phyloP scores from a whole-genome alignment of 2,329 filamentous ascomycete species.

The Simplicillium aogashimaense region DNA sequence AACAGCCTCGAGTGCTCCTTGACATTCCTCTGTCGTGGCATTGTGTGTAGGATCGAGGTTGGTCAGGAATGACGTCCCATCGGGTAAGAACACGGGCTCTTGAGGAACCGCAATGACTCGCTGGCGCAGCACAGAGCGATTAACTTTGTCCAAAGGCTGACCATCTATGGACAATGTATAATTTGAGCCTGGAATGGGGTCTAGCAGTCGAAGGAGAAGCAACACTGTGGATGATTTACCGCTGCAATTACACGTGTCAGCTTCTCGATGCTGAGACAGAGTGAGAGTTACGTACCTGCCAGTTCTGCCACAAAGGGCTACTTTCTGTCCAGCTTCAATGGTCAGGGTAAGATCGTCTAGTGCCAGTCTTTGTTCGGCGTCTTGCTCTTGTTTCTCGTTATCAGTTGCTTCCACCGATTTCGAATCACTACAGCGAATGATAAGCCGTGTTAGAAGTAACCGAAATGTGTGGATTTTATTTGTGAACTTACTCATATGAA shows the following conservation, averaged over 20 bases:
- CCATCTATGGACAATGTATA: slow-evolving; percentile 33
- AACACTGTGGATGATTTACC: slow-evolving; percentile 34
- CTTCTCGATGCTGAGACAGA: slow-evolving; percentile 22
- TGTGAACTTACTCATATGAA: slow-evolving; percentile 15
- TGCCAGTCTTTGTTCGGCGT: slow-evolving; percentile 10
- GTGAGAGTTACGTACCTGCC: not conserved
- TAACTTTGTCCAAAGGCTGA: slow-evolving; percentile 22
- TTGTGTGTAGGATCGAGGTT: slow-evolving; percentile 31
- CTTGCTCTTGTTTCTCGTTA: not conserved
- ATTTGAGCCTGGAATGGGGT: slow-evolving; percentile 19
- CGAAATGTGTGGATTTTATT: not conserved
- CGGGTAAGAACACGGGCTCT: slow-evolving; percentile 41
- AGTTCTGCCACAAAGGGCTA: slow-evolving; percentile 26
- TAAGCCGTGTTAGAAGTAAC: not conserved
- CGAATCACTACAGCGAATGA: too few species aligned
- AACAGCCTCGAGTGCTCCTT: slow-evolving; percentile 23
- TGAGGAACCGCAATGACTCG: slow-evolving; percentile 43
- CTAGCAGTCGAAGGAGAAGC: slow-evolving; percentile 28
- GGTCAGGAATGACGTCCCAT: slow-evolving; percentile 24
- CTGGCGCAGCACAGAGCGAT: slow-evolving; percentile 31
- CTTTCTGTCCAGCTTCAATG: slow-evolving; percentile 19
- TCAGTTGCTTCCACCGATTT: not conserved
- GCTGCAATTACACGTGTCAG: slow-evolving; percentile 9
- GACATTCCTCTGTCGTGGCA: slow-evolving; percentile 21
- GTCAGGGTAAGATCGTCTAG: slow-evolving; percentile 16